A percentile compares a stretch with the other conserved stretches of the same genome.
Evolutionary conservation across 176 grass and related monocot genomes (phyloP).

Genomic region (Echinochloa phyllopogon): DNA sequence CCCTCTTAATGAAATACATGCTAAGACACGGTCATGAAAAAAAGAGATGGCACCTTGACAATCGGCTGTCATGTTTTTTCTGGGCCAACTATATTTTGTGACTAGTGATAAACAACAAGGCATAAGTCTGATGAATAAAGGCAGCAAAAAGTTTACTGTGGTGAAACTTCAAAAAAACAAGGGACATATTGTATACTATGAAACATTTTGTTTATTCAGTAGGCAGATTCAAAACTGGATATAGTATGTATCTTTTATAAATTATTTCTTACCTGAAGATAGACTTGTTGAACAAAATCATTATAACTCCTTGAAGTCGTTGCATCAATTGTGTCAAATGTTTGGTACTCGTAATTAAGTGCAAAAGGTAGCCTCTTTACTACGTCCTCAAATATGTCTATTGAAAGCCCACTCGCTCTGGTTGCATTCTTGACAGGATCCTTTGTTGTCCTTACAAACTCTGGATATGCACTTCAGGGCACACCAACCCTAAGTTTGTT

Average conservation of each 20-base stretch:
- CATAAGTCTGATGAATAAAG: not conserved
- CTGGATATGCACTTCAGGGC: not conserved
- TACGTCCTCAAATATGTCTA: slow-evolving; percentile 53
- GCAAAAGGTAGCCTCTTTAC: slow-evolving; percentile 50
- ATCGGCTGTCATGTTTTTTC: no score
- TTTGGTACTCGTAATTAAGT: slow-evolving; percentile 37
- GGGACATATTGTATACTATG: not conserved
- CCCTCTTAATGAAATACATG: no score
- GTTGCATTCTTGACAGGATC: slow-evolving; percentile 41
- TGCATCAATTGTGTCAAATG: slow-evolving; percentile 4
- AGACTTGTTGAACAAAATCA: slow-evolving; percentile 49
- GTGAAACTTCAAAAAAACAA: not conserved
- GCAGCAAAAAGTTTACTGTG: not conserved
- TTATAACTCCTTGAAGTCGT: slow-evolving; percentile 25
- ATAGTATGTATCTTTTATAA: not conserved
- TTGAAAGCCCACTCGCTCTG: slow-evolving; percentile 6
- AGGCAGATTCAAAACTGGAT: not conserved
- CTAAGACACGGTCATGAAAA: no score
- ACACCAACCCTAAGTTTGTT: slow-evolving; percentile 58
- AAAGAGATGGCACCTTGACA: no score
- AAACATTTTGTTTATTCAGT: not conserved
- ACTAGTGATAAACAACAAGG: not conserved
- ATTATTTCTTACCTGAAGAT: slow-evolving; percentile 35
- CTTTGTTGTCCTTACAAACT: slow-evolving; percentile 32
- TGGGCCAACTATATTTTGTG: no score